Percentiles rank a stretch among this genome's conserved stretches.
Conservation (phyloP, 2,329 filamentous ascomycete genomes). For the Aspergillus pseudoterreus region DNA sequence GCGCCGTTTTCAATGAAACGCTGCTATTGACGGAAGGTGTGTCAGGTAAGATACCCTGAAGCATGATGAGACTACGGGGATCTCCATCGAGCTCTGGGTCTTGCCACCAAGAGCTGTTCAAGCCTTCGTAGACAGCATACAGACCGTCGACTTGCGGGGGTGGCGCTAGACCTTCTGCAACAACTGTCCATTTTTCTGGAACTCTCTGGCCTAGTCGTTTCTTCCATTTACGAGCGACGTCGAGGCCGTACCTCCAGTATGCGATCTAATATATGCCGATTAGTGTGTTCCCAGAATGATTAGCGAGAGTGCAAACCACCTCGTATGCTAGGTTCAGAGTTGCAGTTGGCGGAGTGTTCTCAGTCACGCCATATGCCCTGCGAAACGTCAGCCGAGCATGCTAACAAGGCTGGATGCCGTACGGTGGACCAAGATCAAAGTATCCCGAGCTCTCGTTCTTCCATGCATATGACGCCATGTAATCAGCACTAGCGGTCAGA, state of each 20-base stretch:
- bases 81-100: slow-evolving; percentile 6
- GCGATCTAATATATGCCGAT: slow-evolving; percentile 2
- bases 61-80: slow-evolving; percentile 14
- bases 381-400: background rate
- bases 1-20: slow-evolving; percentile 4
- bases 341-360: slow-evolving; percentile 11
- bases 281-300: background rate
- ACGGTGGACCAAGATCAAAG: slow-evolving; percentile 16
- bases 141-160: slow-evolving; percentile 6
- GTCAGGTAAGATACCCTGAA: slow-evolving; percentile 12
- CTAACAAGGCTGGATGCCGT: background rate
- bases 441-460: slow-evolving; percentile 10
- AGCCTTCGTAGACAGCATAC: slow-evolving; percentile 11
- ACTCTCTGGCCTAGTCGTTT: slow-evolving; percentile 2
- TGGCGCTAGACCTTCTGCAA: slow-evolving; percentile 5
- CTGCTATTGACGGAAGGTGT: slow-evolving; percentile 6
- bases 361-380: slow-evolving; percentile 13
- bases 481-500: slow-evolving; percentile 10
- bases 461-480: slow-evolving; percentile 14
- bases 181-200: slow-evolving; percentile 4
- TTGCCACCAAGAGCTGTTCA: slow-evolving; percentile 13
- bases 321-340: slow-evolving; percentile 14
- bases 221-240: slow-evolving; percentile 10
- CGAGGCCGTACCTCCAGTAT: slow-evolving; percentile 13
- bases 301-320: background rate